Evolutionary conservation across 2,329 filamentous ascomycete genomes (phyloP), one percentile per base, ranked within the genome.

Genomic region (Fulvia fulva): DNA sequence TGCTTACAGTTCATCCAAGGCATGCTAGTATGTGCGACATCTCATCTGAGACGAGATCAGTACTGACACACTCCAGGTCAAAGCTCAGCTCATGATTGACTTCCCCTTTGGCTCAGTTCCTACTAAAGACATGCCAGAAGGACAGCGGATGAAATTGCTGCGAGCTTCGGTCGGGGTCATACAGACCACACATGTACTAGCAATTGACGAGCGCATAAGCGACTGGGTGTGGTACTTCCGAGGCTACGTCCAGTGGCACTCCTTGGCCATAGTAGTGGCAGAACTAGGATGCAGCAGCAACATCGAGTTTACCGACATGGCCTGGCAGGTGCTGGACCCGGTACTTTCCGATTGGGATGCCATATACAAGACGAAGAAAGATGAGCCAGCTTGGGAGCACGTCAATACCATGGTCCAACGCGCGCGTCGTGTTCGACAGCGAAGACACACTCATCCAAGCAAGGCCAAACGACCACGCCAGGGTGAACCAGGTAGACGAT

Each of bases 241-340:
- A 37, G 62, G 65, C 28, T 67, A 65, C 26, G 60, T 68, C 11
- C 68, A 69, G 28, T 70, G 68, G 68, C 67, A 70, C 53, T 61
- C 65, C 6, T 57, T 70, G 2, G 67, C 66, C 1, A 66, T 69
- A 8, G 63, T 70, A 1, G 61, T 70, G 49, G 65, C 68, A 9
- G 68, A 67, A 41, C 59, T 70, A 2, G 60, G 66, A 23, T 63
- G 58, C 53, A 69, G 57, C 50, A 62, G 37, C 4, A 65, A 69
- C 44, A 45, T 53, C 23, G 47, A 61, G 8, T 69, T 70, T 44
- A 53, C 55, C 4, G 51, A 58, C 9, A 64, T 57, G 51, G 67
- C 68, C 3, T 70, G 68, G 68, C 61, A 58, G 23, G 68, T 67
- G 14, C 63, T 70, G 11, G 66, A 69, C 53, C 64, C 60, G 5